These are phyloP conservation scores for Globisporangium echinulatum DNA, from an alignment of 352 stramenopile genomes.

Conservation along the genomic window DNA sequence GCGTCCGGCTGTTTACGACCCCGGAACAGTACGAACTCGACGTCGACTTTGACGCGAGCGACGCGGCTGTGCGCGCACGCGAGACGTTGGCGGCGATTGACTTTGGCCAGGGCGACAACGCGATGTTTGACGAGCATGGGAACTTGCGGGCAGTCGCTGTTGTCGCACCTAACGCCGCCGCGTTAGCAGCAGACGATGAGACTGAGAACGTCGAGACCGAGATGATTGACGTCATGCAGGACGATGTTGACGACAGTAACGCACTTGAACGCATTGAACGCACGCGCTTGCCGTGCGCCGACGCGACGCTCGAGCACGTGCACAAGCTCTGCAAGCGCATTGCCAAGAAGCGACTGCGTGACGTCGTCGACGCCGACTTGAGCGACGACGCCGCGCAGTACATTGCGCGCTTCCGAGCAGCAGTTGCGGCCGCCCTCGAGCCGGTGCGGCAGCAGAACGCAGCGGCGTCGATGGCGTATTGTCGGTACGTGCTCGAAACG, in stretches of 20 bases:
- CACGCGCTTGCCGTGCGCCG: slow-evolving; percentile 56
- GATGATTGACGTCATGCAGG: slow-evolving; percentile 68
- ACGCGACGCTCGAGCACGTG: slow-evolving; percentile 48
- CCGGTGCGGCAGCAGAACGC: slow-evolving; percentile 72
- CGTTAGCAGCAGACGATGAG: slow-evolving; percentile 21
- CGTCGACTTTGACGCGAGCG: slow-evolving; percentile 27
- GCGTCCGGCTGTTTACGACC: slow-evolving; percentile 44
- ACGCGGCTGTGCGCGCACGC: slow-evolving; percentile 9
- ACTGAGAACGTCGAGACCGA: slow-evolving; percentile 30
- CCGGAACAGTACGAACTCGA: slow-evolving; percentile 56
- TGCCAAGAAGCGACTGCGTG: slow-evolving; percentile 67
- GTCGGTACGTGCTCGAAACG: slow-evolving; percentile 48
- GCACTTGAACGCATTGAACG: slow-evolving; percentile 31
- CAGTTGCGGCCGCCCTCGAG: slow-evolving; percentile 36
- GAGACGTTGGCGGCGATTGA: slow-evolving; percentile 36
- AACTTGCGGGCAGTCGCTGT: slow-evolving; percentile 50
- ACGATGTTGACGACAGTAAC: slow-evolving; percentile 23
- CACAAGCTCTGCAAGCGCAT: slow-evolving; percentile 66
- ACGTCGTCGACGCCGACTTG: slow-evolving; percentile 64
- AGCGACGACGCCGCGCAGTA: slow-evolving; percentile 57
- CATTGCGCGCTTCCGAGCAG: slow-evolving; percentile 50
- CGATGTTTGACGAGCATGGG: slow-evolving; percentile 74
- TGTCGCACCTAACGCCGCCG: slow-evolving; percentile 8
- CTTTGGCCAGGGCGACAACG: slow-evolving; percentile 43
- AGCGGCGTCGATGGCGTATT: slow-evolving; percentile 80